Evolutionary conservation across 108 stramenopile genomes (phyloP).

Genomic region (Skeletonema potamos): DNA sequence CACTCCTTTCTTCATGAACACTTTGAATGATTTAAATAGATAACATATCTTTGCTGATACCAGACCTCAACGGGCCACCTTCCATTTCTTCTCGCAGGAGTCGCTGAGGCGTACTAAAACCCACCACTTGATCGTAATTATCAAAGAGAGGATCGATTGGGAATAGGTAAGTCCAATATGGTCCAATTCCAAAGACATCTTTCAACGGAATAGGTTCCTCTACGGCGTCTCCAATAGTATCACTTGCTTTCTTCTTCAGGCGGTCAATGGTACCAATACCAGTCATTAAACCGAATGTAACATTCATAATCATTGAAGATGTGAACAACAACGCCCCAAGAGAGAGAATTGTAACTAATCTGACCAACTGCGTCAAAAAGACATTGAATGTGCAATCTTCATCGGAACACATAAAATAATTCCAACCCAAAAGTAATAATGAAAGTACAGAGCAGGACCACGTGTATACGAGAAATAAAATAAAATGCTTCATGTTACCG

Average conservation of each 20-base stretch:
- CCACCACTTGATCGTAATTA: constrained; percentile 84
- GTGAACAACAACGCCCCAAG: constrained; percentile 74
- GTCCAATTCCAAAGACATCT: constrained; percentile 84
- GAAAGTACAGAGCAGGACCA: constrained; percentile 72
- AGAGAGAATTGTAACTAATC: constrained; percentile 66
- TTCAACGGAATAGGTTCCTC: constrained; percentile 82
- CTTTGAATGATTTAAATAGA: constrained; percentile 18
- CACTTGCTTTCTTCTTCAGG: constrained; percentile 86
- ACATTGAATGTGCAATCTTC: constrained; percentile 66
- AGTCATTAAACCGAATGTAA: constrained; percentile 86
- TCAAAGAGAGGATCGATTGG: constrained; percentile 86
- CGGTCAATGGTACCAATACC: constrained; percentile 93
- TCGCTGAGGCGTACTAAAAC: constrained; percentile 76
- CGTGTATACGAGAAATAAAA: constrained; percentile 77
- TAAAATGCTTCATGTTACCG: constrained; percentile 82
- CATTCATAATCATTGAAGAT: constrained; percentile 89
- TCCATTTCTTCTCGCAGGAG: constrained; percentile 75
- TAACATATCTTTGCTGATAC: constrained; percentile 42
- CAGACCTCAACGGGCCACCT: constrained; percentile 19
- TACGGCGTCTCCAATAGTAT: constrained; percentile 63
- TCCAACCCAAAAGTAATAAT: constrained; percentile 61
- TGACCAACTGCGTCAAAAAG: constrained; percentile 61
- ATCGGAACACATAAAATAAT: constrained; percentile 75
- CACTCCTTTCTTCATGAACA: too few relatives aligned
- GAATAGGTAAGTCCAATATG: constrained; percentile 71